Evolutionary conservation across 2,329 filamentous ascomycete species (phyloP), one percentile per base, ranked within the genome.

Genomic region (Phyllosticta paracitricarpa): DNA sequence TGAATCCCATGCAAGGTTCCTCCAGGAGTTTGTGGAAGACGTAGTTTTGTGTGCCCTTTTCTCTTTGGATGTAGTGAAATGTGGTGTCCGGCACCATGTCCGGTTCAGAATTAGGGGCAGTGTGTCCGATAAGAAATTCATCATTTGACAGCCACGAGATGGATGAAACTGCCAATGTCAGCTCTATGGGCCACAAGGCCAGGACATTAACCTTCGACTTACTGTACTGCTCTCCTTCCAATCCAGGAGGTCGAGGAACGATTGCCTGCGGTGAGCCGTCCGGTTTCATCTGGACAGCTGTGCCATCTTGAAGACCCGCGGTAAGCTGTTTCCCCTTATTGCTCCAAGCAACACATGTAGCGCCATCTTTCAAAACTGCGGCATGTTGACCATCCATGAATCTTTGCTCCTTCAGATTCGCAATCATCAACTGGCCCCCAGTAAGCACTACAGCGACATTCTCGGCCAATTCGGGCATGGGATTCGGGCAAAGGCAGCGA

Each of bases 301-400:
- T 86, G 62, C 94, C 94, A 74, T 97, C 85, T 6, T 81, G 85
- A 67, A 94, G 79, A 17, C 95, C 94, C 66, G 90, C 92, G 54
- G 96, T 87, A 53, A 99, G 79, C 71, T 97, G 93, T 72, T 96
- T 99, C 55, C 94, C 94, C 71, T 87, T 90, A 63, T 85, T 88
- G 73, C 94, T 99, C 94, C 95, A 99, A 61, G 89, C 87, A 5
- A 90, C 82, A 68, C 89, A 94, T 70, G 87, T 91, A 28, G 96
- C 92, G 56, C 88, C 86, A 28, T 82, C 79, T 68, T 87, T 89
- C 65, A 96, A 78, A 0, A 86, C 77, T 35, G 64, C 66, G 0
- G 89, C 89, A 65, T 84, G 84, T 22, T 79, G 68, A 1, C 83
- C 83, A 35, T 78, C 76, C 8, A 82, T 71, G 54, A 91, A 80